Conservation (phyloP, 805 yeast genomes). For the Saccharomycopsis fermentans region DNA sequence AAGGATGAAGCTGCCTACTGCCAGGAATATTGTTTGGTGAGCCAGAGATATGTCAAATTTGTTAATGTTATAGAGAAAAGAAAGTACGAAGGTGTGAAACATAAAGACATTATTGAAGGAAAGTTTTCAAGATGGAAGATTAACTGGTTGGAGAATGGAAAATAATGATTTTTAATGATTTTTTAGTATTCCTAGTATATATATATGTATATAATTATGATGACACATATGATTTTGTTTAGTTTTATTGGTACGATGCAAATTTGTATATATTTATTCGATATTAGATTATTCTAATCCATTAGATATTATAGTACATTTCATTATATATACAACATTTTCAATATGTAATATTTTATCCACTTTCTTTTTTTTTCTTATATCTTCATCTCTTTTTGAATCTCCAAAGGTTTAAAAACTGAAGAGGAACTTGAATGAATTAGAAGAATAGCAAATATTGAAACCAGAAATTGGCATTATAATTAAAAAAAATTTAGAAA, state of each 20-base stretch:
- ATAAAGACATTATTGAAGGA: not conserved
- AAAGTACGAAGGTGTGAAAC: not conserved
- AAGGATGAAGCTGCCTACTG: not conserved
- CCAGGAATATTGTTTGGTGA: not conserved
- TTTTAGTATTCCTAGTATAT: no score
- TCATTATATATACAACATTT: not conserved
- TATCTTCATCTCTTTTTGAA: no score
- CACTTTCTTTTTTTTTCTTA: not conserved
- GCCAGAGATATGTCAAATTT: not conserved
- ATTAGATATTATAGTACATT: not conserved
- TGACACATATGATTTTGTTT: not conserved
- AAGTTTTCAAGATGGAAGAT: constrained; percentile 1
- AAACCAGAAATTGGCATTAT: no score
- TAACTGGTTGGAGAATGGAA: not conserved
- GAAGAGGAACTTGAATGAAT: not conserved
- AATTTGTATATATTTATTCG: not conserved
- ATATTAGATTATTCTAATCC: not conserved
- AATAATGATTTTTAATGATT: not conserved
- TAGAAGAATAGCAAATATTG: not conserved
- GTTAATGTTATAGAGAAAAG: not conserved
- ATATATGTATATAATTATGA: no score
- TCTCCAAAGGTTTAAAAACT: not conserved
- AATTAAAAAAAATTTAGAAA: no score
- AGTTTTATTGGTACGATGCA: not conserved
- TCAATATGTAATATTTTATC: not conserved